Evolutionary conservation across 352 stramenopile species (phyloP), one percentile per base, ranked within the genome.

Genomic region (Globisporangium takayamanum): DNA sequence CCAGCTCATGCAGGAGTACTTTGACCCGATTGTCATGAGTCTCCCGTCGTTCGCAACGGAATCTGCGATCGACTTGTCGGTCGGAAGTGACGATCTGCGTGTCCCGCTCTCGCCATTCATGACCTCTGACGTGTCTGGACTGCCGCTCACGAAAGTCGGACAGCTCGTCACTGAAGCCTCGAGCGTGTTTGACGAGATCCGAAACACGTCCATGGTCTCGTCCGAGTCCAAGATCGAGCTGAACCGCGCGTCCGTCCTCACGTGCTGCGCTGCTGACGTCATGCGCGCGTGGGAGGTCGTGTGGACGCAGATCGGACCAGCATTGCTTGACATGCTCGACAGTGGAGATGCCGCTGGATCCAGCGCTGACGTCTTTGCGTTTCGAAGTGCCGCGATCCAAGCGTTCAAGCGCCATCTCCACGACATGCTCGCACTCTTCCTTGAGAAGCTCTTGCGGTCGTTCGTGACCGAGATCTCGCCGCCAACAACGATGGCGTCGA

Each of bases 161-260:
- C 59, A 62, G n/a, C 55, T 86, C 3, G 67, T 89, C 15, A n/a
- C 59, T 0, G 77, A 89, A 53, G 80, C 76, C 11, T 67, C 67
- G 41, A 58, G 66, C 5, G 74, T 68, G 5, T 88, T 85, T 59
- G 74, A 87, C 55, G 64, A 79, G 37, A 76, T 86, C 50, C 71
- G 68, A 53, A 87, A 85, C 49, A 73, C 78, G 22, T 90, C 80
- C 0, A 86, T 83, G 62, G 63, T 88, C 33, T 85, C 78, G 8
- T 90, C 80, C 14, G 80, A 88, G 65, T 87, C 77, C 30, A 86
- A 86, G 44, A 78, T 90, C 44, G 65, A 80, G 33, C 51, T 90
- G 15, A 65, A 75, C 49, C 68, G 76, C 0, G 67, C 80, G 1
- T 48, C 70, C 0, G 74, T 90, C 1, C 70, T 88, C 18, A 83